Base-by-base conservation (phyloP, 2,329 filamentous ascomycete genomes). In the Cladobotryum mycophilum region DNA sequence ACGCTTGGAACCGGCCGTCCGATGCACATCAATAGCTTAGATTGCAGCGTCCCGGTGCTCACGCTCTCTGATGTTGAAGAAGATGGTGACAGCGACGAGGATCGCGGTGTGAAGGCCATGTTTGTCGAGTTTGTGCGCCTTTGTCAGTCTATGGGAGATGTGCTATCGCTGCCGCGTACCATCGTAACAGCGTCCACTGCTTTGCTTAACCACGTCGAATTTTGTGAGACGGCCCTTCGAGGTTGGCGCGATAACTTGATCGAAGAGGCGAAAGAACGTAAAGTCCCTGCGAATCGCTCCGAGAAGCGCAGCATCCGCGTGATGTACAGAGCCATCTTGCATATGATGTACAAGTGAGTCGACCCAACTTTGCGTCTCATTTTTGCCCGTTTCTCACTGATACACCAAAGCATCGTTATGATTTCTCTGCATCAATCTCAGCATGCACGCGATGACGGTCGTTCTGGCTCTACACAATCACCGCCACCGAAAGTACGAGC, bases 81-180 rank as follows among this genome's bases (percentile, higher is more conserved):
- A 18, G 50, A 48, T 8, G 54, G 50, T 6, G 57, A 59, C 22
- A 51, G 43, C 11, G 45, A 51, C 30, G 54, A 58, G 9, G 54
- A 59, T 20, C 41, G 25, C 12, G 50, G 44, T 9, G 51, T 59
- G 22, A 59, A 59, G 34, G 47, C 40, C 2, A 51, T 55, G 14
- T 59, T 58, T 34, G 46, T 56, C 20, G 56, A 59, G 14, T 56
- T 59, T 48, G 48, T 56, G 5, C 55, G 51, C 45, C 55, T 59
- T 15, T 59, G 56, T 22, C 54, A 58, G 37, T 54, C 54, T 41
- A 56, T 58, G 47, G 57, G 58, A 36, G 54, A 53, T 14, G 52
- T 59, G 11, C 22, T 59, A 11, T 56, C 54, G 4, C 51, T 57
- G 4, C 47, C 50, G 13, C 47, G 49, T 11, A 49, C 41, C 25